phyloP scores from a whole-genome alignment of 495 filamentous ascomycete genomes.

The Immersiella caudata region DNA sequence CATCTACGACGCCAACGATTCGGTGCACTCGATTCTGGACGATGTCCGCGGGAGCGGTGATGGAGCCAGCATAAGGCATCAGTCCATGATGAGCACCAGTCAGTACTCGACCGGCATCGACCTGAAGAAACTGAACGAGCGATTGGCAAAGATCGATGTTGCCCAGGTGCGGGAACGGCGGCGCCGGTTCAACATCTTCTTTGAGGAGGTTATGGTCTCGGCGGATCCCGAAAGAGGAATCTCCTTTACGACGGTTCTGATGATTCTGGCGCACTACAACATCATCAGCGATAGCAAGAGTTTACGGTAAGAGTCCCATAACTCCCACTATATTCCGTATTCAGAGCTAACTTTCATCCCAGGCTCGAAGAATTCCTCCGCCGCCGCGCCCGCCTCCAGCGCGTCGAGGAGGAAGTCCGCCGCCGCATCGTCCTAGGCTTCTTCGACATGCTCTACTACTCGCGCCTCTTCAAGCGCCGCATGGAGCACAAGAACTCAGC shows the following conservation, averaged over 20 bases:
- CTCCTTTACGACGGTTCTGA: slow-evolving; percentile 88
- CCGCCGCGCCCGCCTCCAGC: slow-evolving; percentile 83
- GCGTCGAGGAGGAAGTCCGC: slow-evolving; percentile 94
- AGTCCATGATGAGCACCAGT: slow-evolving; percentile 53
- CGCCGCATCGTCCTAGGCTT: slow-evolving; percentile 89
- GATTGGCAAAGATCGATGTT: slow-evolving; percentile 76
- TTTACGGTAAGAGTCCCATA: slow-evolving; percentile 60
- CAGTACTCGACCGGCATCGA: slow-evolving; percentile 67
- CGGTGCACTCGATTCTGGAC: slow-evolving; percentile 79
- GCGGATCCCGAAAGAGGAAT: slow-evolving; percentile 86
- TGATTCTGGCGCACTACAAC: slow-evolving; percentile 98
- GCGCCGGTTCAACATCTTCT: slow-evolving; percentile 84
- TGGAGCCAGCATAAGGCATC: slow-evolving; percentile 54
- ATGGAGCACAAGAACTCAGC: slow-evolving; percentile 67
- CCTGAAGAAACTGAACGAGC: slow-evolving; percentile 70
- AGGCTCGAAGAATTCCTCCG: slow-evolving; percentile 93
- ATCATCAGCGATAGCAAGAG: slow-evolving; percentile 98
- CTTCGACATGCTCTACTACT: slow-evolving; percentile 93
- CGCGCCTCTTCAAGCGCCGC: slow-evolving; percentile 74
- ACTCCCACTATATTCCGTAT: slow-evolving; percentile 4
- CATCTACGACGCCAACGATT: slow-evolving; percentile 90
- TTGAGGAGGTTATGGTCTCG: slow-evolving; percentile 93
- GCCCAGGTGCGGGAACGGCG: slow-evolving; percentile 71
- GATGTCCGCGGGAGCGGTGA: slow-evolving; percentile 64
- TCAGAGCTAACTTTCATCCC: slow-evolving; percentile 21